Conservation (phyloP, 495 filamentous ascomycete genomes). For the Wilcoxina mikolae region DNA sequence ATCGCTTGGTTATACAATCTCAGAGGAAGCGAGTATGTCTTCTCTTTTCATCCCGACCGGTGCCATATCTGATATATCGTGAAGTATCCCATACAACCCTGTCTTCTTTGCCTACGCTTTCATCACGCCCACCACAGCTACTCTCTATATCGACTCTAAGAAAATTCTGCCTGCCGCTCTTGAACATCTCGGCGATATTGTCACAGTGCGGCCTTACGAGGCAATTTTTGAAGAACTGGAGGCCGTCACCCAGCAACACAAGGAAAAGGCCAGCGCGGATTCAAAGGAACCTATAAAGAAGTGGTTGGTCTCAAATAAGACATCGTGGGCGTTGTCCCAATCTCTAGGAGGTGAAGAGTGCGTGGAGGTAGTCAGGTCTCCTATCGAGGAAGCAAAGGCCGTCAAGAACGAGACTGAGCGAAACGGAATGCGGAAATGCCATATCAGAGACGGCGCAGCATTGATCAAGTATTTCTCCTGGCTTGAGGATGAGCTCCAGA, state of each 20-base stretch:
- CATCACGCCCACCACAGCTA: slow-evolving; percentile 65
- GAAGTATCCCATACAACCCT: slow-evolving; percentile 87
- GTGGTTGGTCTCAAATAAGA: slow-evolving; percentile 74
- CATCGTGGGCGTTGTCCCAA: slow-evolving; percentile 84
- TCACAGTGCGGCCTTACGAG: slow-evolving; percentile 69
- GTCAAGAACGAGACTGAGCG: slow-evolving; percentile 88
- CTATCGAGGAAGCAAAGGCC: slow-evolving; percentile 88
- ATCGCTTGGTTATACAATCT: slow-evolving; percentile 97
- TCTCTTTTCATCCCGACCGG: slow-evolving; percentile 4
- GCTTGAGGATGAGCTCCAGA: slow-evolving; percentile 75
- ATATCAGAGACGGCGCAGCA: slow-evolving; percentile 87
- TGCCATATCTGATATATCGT: slow-evolving; percentile 8
- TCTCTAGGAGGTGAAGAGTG: slow-evolving; percentile 76
- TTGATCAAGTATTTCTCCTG: slow-evolving; percentile 89
- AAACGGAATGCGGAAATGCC: slow-evolving; percentile 84
- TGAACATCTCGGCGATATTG: slow-evolving; percentile 50
- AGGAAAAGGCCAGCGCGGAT: slow-evolving; percentile 30
- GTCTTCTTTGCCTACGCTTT: slow-evolving; percentile 97
- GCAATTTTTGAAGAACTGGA: slow-evolving; percentile 66
- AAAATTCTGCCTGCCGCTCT: slow-evolving; percentile 59
- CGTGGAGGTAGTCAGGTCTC: slow-evolving; percentile 76
- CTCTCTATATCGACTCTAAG: slow-evolving; percentile 66
- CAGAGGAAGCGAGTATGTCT: slow-evolving; percentile 67
- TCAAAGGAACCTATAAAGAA: slow-evolving; percentile 41
- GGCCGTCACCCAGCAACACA: slow-evolving; percentile 38